Evolutionary conservation across 108 stramenopile genomes (phyloP).

Genomic region (Chaetoceros tenuissimus): DNA sequence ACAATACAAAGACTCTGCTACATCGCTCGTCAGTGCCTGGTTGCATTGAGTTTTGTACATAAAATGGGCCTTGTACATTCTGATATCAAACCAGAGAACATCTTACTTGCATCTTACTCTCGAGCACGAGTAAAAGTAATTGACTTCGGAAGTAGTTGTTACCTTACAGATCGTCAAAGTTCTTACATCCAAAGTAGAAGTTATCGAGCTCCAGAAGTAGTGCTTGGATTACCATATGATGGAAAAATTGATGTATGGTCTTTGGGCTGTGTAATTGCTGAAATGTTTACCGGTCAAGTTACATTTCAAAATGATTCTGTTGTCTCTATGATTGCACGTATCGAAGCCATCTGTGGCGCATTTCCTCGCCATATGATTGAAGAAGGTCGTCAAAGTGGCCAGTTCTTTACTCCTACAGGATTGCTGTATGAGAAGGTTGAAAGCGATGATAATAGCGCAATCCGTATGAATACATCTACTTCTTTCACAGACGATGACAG

Average conservation of each 20-base stretch:
- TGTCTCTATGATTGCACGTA: slow-evolving; percentile 90
- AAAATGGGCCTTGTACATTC: slow-evolving; percentile 89
- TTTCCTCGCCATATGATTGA: slow-evolving; percentile 88
- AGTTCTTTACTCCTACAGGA: slow-evolving; percentile 85
- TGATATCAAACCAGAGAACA: slow-evolving; percentile 99
- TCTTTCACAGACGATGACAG: slow-evolving; percentile 18
- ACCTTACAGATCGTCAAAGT: slow-evolving; percentile 87
- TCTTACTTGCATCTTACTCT: slow-evolving; percentile 77
- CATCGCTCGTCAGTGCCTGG: slow-evolving; percentile 78
- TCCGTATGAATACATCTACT: slow-evolving; percentile 13
- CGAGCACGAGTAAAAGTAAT: slow-evolving; percentile 90
- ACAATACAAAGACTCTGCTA: slow-evolving; percentile 79
- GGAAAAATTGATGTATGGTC: slow-evolving; percentile 94
- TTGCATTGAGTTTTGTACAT: slow-evolving; percentile 91
- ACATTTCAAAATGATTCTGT: slow-evolving; percentile 91
- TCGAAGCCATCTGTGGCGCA: slow-evolving; percentile 87
- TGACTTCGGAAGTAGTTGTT: slow-evolving; percentile 98
- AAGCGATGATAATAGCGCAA: slow-evolving; percentile 17
- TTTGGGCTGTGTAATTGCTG: slow-evolving; percentile 91
- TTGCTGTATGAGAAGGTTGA: slow-evolving; percentile 77
- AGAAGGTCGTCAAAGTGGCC: slow-evolving; percentile 72
- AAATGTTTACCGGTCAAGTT: slow-evolving; percentile 91
- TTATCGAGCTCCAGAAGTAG: slow-evolving; percentile 98
- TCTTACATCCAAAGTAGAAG: slow-evolving; percentile 94
- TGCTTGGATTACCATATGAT: slow-evolving; percentile 87